Evolutionary conservation across 257 asterid species (phyloP), one percentile per base, ranked within the genome.

Genomic region (Paraleonurus japonicus): DNA sequence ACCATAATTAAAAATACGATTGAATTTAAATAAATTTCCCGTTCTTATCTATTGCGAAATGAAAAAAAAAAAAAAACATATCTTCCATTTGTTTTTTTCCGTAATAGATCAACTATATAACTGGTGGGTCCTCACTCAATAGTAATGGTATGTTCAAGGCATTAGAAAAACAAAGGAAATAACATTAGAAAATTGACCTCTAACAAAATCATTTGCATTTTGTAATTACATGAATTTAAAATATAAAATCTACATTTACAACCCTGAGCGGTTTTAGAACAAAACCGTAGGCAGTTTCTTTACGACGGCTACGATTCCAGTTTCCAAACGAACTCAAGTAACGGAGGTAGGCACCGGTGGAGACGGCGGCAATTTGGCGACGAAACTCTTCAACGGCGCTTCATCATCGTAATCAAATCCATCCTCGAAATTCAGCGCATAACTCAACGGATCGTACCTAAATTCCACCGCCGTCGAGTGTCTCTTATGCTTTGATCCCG

Each of bases 371-470:
- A 88, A 79, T 59, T 89, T 81, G 68, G 92, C 76, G 57, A 84
- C 68, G 81, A 90, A 88, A 69, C 39, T 81, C 71, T 73, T 83
- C 62, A 80, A 69, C 47, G 87, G 85, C 57, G 84, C 85, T 33
- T 70, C 88, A 47, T 81, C 85, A 11, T 78, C 86, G 2, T 64
- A 75, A 2, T 69, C 81, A 47, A 64, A 79, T 11, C 87, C 88
- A 45, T 90, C 96, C 70, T 86, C 93, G 39, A 90, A 90, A 81
- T 88, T 90, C 83, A 85, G 73, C 5, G 95, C 75, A 61, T 90
- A 90, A 72, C 96, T 89, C 81, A 88, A 30, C 13, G 97, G 95
- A 55, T 90, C 96, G 75, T 90, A 88, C 22, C 92, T 75, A 70
- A 83, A 89, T 61, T 85, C 92, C 22, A 86, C 79, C 53, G 88